These are phyloP conservation scores for Collybia sordida DNA, from an alignment of 768 basidiomycete species.

Conservation along the genomic window DNA sequence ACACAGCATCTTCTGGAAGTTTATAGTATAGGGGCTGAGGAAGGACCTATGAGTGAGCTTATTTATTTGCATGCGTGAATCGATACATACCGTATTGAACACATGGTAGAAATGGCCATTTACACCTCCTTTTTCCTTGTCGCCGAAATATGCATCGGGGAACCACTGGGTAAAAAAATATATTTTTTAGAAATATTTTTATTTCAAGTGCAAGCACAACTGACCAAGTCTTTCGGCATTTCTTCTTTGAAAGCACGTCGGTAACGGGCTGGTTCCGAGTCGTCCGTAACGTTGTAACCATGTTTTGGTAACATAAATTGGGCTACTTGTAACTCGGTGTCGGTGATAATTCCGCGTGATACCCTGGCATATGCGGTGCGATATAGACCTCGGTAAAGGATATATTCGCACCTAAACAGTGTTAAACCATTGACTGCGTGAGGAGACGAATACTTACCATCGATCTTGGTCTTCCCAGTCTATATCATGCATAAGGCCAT, in stretches of 20 bases:
- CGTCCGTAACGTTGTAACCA: slow-evolving; percentile 52
- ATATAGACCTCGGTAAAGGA: slow-evolving; percentile 79
- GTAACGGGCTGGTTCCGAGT: slow-evolving; percentile 63
- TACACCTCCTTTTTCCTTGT: slow-evolving; percentile 51
- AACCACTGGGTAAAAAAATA: slow-evolving; percentile 56
- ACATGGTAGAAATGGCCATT: slow-evolving; percentile 80
- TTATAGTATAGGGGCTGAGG: slow-evolving; percentile 53
- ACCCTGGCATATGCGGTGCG: slow-evolving; percentile 81
- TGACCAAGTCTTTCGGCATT: slow-evolving; percentile 62
- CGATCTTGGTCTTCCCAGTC: slow-evolving; percentile 70
- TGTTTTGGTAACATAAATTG: slow-evolving; percentile 77
- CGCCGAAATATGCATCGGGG: slow-evolving; percentile 68
- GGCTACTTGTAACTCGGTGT: slow-evolving; percentile 88
- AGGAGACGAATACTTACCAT: slow-evolving; percentile 45
- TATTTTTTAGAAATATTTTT: background rate
- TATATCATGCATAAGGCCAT: slow-evolving; percentile 79
- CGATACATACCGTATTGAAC: slow-evolving; percentile 58
- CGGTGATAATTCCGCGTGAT: slow-evolving; percentile 81
- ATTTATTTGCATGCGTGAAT: background rate
- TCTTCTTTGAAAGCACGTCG: slow-evolving; percentile 65
- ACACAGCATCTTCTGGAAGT: slow-evolving; percentile 41
- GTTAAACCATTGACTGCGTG: background rate
- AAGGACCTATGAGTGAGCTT: background rate
- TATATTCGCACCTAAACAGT: slow-evolving; percentile 80
- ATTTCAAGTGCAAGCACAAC: slow-evolving; percentile 18